Conservation (phyloP, 2,329 filamentous ascomycete genomes). For the Thielaviopsis populi region DNA sequence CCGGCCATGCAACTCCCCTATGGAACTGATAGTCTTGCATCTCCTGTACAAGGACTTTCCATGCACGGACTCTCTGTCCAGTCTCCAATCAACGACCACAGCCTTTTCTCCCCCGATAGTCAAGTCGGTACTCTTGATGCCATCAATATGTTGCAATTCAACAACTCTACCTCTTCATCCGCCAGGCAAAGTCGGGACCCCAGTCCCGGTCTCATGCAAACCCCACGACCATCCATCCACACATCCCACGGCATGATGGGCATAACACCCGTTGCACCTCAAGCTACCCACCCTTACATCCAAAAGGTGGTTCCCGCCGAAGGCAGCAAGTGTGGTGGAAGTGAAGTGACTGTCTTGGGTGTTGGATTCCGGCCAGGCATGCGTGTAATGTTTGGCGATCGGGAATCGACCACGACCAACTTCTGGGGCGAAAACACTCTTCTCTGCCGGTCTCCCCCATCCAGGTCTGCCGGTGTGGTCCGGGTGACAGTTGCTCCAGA, state of each 20-base stretch:
- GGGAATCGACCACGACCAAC: slow-evolving; percentile 52
- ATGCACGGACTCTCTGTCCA: slow-evolving; percentile 16
- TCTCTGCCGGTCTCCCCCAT: slow-evolving; percentile 63
- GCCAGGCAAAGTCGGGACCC: slow-evolving; percentile 62
- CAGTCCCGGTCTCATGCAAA: slow-evolving; percentile 38
- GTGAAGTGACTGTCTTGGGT: slow-evolving; percentile 74
- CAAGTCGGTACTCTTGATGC: slow-evolving; percentile 36
- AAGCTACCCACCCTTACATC: slow-evolving; percentile 38
- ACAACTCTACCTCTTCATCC: slow-evolving; percentile 58
- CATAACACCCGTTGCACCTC: slow-evolving; percentile 8
- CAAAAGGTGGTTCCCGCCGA: slow-evolving; percentile 73
- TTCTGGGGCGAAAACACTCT: slow-evolving; percentile 71
- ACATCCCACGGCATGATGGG: slow-evolving; percentile 29
- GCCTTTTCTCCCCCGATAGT: slow-evolving; percentile 23
- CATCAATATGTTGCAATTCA: slow-evolving; percentile 46
- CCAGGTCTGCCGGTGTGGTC: slow-evolving; percentile 50
- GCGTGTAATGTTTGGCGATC: slow-evolving; percentile 68
- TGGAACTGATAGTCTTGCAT: slow-evolving; percentile 31
- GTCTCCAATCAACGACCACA: slow-evolving; percentile 28
- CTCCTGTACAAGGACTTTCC: slow-evolving; percentile 15
- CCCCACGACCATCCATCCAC: slow-evolving; percentile 30
- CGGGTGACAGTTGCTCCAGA: slow-evolving; percentile 40
- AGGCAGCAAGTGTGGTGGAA: slow-evolving; percentile 68
- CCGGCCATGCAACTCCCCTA: slow-evolving; percentile 32
- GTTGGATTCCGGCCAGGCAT: slow-evolving; percentile 62